Base-by-base conservation (phyloP, 768 basidiomycete species). In the Psilocybe azurescens region DNA sequence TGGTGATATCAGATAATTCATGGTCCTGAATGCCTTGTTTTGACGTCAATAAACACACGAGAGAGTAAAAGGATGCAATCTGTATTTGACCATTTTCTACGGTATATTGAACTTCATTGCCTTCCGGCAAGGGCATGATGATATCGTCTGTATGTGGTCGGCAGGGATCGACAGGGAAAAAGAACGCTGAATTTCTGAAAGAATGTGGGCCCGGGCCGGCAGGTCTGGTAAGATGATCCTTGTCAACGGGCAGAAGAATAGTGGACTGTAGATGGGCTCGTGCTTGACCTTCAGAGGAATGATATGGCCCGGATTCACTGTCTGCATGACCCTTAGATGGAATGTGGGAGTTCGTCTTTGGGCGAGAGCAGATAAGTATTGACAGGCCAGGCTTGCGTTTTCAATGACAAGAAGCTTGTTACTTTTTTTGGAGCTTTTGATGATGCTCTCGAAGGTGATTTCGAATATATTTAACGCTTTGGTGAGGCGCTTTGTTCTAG, bases 1-100 rank as follows among this genome's bases (percentile, higher is more conserved):
- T 88, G 75, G 93, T 90, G 1, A 84, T 72, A 61, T 82, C 72
- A 62, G 75, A 67, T 73, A 90, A 70, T 41, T 82, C 72, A 56
- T 74, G 70, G 59, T 87, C 81, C 28, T 63, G 59, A 16, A 78
- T 64, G 8, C 68, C 68, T 44, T 79, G 75, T 46, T 77, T 75
- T 2, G 80, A 79, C 1, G 83, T 82, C 60, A 86, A 73, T 20
- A 84, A 76, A 38, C 76, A 76, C 46, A 83, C 69, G 56, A 83
- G 74, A 44, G 79, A 77, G 18, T 73, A 65, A n/a, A 83, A 70
- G 2, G 81, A 74, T 1, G 68, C 74, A 13, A 71, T 71, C 56
- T 73, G 70, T 49, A 77, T 67, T 10, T 71, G 68, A 33, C 75
- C 72, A 7, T 69, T 54, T 16, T 47, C 44, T 8, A 16, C 7